Conservation (phyloP, 2,329 filamentous ascomycete genomes). For the Volutella citrinella region DNA sequence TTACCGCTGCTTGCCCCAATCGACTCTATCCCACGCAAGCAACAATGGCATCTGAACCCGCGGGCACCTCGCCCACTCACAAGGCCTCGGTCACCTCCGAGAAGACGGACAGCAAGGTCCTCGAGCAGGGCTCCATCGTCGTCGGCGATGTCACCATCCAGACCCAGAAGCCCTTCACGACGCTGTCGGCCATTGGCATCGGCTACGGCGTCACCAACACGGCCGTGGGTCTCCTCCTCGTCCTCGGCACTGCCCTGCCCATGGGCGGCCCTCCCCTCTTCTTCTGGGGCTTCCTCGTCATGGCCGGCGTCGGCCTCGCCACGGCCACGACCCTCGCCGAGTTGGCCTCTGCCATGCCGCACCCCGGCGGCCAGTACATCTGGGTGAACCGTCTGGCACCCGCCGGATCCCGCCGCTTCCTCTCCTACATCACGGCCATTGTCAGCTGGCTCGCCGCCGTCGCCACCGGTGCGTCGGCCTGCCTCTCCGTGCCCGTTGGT, state of each 20-base stretch:
- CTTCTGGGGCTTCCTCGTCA: conserved; percentile 25
- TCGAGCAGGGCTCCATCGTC: conserved; percentile 4
- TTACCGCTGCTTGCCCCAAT: no score
- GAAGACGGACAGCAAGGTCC: conserved; percentile 2
- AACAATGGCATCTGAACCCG: no score
- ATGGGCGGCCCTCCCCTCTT: conserved; percentile 22
- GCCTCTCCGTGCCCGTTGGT: conserved; percentile 20
- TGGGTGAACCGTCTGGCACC: conserved; percentile 24
- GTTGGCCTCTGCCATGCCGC: conserved; percentile 26
- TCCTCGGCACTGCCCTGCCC: conserved; percentile 18
- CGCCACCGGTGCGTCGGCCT: conserved; percentile 21
- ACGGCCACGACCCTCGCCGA: conserved; percentile 26
- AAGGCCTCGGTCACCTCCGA: conserved; percentile 3
- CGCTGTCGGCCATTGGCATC: conserved; percentile 24
- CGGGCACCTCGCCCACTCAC: no score
- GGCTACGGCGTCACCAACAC: conserved; percentile 26
- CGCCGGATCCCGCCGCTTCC: conserved; percentile 7
- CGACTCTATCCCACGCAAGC: no score
- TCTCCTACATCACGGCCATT: conserved; percentile 23
- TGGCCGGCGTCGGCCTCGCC: conserved; percentile 21
- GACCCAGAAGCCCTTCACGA: conserved; percentile 30
- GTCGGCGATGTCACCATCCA: conserved; percentile 18
- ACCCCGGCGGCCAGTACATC: conserved; percentile 27
- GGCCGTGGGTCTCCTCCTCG: conserved; percentile 19
- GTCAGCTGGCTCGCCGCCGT: conserved; percentile 27